Evolutionary conservation across 1,284 basidiomycete species (phyloP).

Genomic region (Malassezia pachydermatis): DNA sequence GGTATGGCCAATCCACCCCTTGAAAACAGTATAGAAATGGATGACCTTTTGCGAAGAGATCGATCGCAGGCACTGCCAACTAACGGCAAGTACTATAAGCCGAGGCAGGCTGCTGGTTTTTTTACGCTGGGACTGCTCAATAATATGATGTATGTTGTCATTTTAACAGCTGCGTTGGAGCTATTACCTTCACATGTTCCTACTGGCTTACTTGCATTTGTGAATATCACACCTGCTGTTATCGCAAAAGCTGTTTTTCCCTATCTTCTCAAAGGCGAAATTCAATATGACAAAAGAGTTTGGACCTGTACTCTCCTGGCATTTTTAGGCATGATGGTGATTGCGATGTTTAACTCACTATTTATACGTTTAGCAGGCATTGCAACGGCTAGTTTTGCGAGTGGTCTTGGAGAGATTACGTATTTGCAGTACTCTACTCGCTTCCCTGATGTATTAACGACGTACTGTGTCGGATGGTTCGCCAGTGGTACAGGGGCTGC

Average conservation of each 20-base stretch:
- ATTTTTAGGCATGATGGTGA: constrained; percentile 49
- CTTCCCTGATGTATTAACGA: constrained; percentile 20
- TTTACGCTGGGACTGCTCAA: constrained; percentile 49
- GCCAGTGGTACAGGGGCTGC: constrained; percentile 79
- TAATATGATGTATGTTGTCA: constrained; percentile 67
- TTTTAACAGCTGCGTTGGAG: constrained; percentile 87
- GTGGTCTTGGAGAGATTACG: constrained; percentile 86
- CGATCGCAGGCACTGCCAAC: no score
- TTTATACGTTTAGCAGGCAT: constrained; percentile 72
- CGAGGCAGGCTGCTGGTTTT: constrained; percentile 29
- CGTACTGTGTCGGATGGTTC: constrained; percentile 45
- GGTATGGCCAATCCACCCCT: background rate
- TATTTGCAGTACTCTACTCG: constrained; percentile 87
- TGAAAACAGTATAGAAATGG: no score
- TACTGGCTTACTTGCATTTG: constrained; percentile 74
- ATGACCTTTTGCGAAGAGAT: no score
- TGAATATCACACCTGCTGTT: constrained; percentile 49
- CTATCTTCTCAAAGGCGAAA: constrained; percentile 52
- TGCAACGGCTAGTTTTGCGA: constrained; percentile 75
- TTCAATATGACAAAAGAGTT: constrained; percentile 31
- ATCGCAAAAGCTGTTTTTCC: constrained; percentile 84
- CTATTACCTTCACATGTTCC: constrained; percentile 60
- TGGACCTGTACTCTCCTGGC: constrained; percentile 49
- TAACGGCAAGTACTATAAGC: no score
- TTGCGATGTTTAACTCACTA: constrained; percentile 65